phyloP scores from a whole-genome alignment of 2,329 filamentous ascomycete genomes.

The Ophioceras dolichostomum region DNA sequence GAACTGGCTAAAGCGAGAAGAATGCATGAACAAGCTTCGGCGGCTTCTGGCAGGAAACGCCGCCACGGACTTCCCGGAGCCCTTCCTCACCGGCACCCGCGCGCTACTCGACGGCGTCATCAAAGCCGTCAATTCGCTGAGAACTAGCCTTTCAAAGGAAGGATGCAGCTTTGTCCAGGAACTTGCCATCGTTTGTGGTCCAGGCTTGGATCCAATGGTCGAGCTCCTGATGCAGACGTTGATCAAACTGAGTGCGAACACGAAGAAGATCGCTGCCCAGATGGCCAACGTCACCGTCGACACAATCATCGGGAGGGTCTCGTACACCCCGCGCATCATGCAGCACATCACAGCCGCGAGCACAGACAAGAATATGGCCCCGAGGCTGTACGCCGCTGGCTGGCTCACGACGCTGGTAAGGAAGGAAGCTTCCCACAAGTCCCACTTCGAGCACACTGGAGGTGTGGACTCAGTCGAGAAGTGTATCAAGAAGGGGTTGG shows the following conservation, averaged over 20 bases:
- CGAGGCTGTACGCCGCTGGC: slow-evolving; percentile 62
- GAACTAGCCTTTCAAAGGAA: slow-evolving; percentile 83
- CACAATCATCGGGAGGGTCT: slow-evolving; percentile 63
- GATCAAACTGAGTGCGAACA: slow-evolving; percentile 77
- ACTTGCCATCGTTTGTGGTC: slow-evolving; percentile 61
- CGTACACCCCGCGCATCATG: slow-evolving; percentile 70
- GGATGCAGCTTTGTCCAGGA: slow-evolving; percentile 79
- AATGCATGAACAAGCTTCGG: slow-evolving; percentile 64
- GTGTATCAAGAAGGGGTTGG: slow-evolving; percentile 77
- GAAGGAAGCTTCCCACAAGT: slow-evolving; percentile 68
- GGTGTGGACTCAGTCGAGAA: slow-evolving; percentile 78
- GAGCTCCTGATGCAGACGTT: slow-evolving; percentile 82
- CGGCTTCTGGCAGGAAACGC: slow-evolving; percentile 75
- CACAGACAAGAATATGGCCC: slow-evolving; percentile 89
- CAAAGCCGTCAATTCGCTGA: slow-evolving; percentile 69
- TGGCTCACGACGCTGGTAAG: slow-evolving; percentile 79
- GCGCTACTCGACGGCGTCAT: slow-evolving; percentile 74
- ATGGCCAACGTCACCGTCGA: slow-evolving; percentile 74
- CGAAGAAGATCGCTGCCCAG: slow-evolving; percentile 86
- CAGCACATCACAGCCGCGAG: slow-evolving; percentile 74
- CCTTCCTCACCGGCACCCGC: slow-evolving; percentile 61
- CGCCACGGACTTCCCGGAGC: slow-evolving; percentile 59
- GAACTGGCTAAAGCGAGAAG: slow-evolving; percentile 83
- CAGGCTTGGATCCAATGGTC: slow-evolving; percentile 75
- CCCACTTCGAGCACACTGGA: slow-evolving; percentile 71